phyloP scores from a whole-genome alignment of 371 early-diverging fungal genomes.

The Encephalitozoon romaleae region DNA sequence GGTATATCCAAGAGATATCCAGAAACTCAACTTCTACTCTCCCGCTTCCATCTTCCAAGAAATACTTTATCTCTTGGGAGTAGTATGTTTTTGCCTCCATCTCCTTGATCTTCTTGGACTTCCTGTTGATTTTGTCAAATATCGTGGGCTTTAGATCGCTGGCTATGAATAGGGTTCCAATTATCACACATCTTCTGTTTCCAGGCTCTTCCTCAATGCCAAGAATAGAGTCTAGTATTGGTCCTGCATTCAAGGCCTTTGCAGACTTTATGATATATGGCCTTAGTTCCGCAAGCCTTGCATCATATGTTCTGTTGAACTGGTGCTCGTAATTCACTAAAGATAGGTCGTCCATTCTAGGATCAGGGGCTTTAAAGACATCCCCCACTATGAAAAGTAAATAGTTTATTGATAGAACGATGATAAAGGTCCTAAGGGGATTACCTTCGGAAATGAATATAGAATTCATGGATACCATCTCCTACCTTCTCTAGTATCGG shows the following conservation, averaged over 20 bases:
- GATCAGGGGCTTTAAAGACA: background rate
- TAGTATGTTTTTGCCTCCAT: slow-evolving; percentile 8
- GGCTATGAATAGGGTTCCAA: slow-evolving; percentile 35
- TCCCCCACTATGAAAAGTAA: background rate
- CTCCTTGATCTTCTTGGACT: background rate
- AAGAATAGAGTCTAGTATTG: background rate
- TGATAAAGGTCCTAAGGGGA: too few species aligned
- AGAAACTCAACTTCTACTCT: slow-evolving; percentile 25
- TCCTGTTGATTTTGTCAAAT: slow-evolving; percentile 23
- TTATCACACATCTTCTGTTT: slow-evolving; percentile 9
- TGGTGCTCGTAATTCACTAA: slow-evolving; percentile 22
- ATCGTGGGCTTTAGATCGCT: slow-evolving; percentile 31
- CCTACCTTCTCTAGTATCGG: background rate
- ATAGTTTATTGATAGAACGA: background rate
- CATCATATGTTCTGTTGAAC: slow-evolving; percentile 35
- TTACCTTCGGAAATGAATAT: slow-evolving; percentile 4
- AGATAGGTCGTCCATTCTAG: background rate
- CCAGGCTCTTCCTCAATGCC: background rate
- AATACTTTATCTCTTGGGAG: slow-evolving; percentile 23
- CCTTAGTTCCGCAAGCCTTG: slow-evolving; percentile 22
- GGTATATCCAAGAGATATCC: background rate
- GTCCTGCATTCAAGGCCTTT: background rate
- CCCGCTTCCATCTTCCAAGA: slow-evolving; percentile 43
- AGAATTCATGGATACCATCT: background rate
- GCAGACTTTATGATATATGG: background rate